Conservation (phyloP, 1,284 basidiomycete genomes). For the Melampsora americana region DNA sequence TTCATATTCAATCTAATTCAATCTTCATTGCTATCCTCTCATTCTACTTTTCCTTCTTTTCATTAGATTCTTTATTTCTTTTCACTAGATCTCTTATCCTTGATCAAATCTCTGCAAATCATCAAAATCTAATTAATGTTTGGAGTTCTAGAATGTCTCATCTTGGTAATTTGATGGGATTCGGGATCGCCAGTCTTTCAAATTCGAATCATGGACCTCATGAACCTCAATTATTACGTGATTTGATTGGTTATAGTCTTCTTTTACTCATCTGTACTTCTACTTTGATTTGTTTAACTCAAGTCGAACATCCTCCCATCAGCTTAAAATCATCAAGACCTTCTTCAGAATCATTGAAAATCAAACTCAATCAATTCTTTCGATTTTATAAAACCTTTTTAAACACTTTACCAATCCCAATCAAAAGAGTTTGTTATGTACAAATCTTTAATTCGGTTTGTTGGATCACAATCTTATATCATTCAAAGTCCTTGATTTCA, state of each 20-base stretch:
- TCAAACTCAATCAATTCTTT: neutral
- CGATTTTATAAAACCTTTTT: constrained; percentile 7
- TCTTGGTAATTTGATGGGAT: constrained; percentile 3
- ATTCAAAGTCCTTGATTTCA: constrained; percentile 25
- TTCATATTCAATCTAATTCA: constrained; percentile 3
- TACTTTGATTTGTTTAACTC: neutral
- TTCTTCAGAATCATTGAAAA: neutral
- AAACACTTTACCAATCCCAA: constrained; percentile 19
- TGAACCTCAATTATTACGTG: constrained; percentile 10
- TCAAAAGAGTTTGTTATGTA: constrained; percentile 24
- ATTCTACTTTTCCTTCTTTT: constrained; percentile 14
- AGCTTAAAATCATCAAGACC: neutral
- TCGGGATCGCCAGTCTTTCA: neutral
- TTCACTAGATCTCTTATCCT: constrained; percentile 15
- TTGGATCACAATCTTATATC: constrained; percentile 31
- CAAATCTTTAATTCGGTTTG: constrained; percentile 14
- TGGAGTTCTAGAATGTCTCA: constrained; percentile 6
- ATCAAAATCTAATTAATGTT: constrained; percentile 16
- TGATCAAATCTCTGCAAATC: constrained; percentile 11
- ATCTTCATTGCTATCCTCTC: constrained; percentile 17
- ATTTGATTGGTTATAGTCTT: constrained; percentile 1
- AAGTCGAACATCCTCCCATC: constrained; percentile 2
- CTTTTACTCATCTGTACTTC: neutral
- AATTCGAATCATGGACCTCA: constrained; percentile 3
- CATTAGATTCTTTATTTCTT: constrained; percentile 8